phyloP scores from a whole-genome alignment of 139 green algal genomes.

The Trebouxia sp. region DNA sequence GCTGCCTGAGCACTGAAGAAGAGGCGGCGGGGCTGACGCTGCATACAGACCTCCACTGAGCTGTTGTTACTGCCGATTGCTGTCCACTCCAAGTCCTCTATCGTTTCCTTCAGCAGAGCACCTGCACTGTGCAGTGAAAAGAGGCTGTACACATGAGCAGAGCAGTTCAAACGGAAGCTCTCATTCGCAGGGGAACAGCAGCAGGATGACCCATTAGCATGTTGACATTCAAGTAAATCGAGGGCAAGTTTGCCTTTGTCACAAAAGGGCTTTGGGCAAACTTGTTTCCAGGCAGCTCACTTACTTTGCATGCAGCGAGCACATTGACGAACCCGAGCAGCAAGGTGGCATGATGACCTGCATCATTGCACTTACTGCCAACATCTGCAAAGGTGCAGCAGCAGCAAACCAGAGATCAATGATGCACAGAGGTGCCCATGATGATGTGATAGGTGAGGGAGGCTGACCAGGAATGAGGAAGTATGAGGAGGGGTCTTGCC shows the following conservation, averaged over 20 bases:
- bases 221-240: background rate
- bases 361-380: too few relatives aligned
- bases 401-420: background rate
- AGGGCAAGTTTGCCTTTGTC: background rate
- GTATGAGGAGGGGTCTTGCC: conserved; percentile 29
- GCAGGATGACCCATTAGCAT: too few relatives aligned
- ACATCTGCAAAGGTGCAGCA: background rate
- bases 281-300: too few relatives aligned
- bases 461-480: conserved; percentile 23
- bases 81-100: conserved; percentile 33
- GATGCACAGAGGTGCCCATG: background rate
- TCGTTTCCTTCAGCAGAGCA: conserved; percentile 23
- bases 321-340: too few relatives aligned
- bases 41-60: conserved; percentile 6
- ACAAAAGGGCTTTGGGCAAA: too few relatives aligned
- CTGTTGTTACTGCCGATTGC: background rate
- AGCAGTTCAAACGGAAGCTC: background rate
- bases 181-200: background rate
- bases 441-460: background rate
- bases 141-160: background rate
- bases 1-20: conserved; percentile 10
- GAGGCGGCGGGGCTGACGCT: background rate
- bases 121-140: background rate
- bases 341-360: too few relatives aligned
- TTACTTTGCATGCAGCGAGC: too few relatives aligned